These are phyloP conservation scores for Fragilariopsis cylindrus DNA, from an alignment of 108 stramenopile species.

Conservation along the genomic window DNA sequence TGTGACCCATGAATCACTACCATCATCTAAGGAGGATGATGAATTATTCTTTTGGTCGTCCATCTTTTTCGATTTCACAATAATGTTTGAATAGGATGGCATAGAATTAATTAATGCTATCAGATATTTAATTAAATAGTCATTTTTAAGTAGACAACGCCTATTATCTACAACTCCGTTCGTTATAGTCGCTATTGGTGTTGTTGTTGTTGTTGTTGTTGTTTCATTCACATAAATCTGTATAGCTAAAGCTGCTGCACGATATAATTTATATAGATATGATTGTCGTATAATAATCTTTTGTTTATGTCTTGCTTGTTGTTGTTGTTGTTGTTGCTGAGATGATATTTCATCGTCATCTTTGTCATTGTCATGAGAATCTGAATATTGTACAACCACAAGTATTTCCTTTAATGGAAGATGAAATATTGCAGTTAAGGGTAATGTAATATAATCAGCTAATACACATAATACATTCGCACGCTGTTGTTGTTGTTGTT, in stretches of 20 bases:
- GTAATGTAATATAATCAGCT: slow-evolving; percentile 31
- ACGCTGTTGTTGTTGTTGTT: neutral
- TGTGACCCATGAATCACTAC: neutral
- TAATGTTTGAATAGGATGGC: slow-evolving; percentile 6
- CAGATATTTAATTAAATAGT: slow-evolving; percentile 13
- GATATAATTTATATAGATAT: neutral
- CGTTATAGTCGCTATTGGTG: too few relatives aligned
- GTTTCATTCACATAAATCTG: slow-evolving; percentile 5
- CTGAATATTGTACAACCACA: too few relatives aligned
- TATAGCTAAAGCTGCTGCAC: neutral
- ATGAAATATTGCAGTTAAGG: slow-evolving; percentile 37
- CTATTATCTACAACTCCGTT: too few relatives aligned
- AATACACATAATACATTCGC: neutral
- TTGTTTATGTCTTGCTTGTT: neutral
- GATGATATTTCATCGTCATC: neutral
- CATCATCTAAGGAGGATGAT: slow-evolving; percentile 18
- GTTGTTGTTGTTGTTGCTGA: neutral
- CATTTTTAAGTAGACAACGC: neutral
- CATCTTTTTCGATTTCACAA: too few relatives aligned
- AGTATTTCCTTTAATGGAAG: slow-evolving; percentile 7
- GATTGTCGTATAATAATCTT: neutral
- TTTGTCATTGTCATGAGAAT: too few relatives aligned
- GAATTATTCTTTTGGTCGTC: neutral
- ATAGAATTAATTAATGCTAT: slow-evolving; percentile 25
- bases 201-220: neutral